Evolutionary conservation across 108 stramenopile genomes (phyloP).

Genomic region (Bacterosira constricta): DNA sequence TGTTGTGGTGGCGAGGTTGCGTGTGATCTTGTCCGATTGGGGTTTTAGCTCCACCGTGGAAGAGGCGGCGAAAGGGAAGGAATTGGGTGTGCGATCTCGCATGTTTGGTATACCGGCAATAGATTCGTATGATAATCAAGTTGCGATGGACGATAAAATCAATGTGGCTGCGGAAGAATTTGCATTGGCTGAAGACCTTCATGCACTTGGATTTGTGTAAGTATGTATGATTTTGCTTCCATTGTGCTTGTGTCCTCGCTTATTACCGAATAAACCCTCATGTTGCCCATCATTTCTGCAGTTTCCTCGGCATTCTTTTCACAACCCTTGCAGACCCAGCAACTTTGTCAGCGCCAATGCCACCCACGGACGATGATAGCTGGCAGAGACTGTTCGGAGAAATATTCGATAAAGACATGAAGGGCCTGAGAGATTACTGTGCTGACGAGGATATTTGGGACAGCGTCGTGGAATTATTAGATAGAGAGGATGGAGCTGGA

Average conservation of each 20-base stretch:
- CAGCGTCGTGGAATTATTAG: conserved; percentile 64
- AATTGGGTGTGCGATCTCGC: conserved; percentile 63
- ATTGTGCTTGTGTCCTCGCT: not conserved
- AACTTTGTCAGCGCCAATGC: conserved; percentile 55
- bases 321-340: conserved; percentile 71
- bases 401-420: conserved; percentile 82
- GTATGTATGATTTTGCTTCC: not conserved
- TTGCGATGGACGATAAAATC: not conserved
- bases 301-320: conserved; percentile 66
- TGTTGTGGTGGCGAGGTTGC: conserved; percentile 36
- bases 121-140: conserved; percentile 17
- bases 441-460: conserved; percentile 81
- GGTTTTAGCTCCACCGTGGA: conserved; percentile 65
- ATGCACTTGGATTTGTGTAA: conserved; percentile 82
- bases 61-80: conserved; percentile 64
- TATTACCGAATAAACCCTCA: not conserved
- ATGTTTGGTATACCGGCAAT: conserved; percentile 62
- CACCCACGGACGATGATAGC: conserved; percentile 83
- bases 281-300: not conserved
- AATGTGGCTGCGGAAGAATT: conserved; percentile 52
- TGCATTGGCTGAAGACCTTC: conserved; percentile 83
- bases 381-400: conserved; percentile 75
- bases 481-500: conserved; percentile 74
- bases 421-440: conserved; percentile 79
- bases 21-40: conserved; percentile 74